Evolutionary conservation across 192 early-diverging fungal genomes (phyloP), one percentile per base, ranked within the genome.

Genomic region (Backusella parvicylindrica): DNA sequence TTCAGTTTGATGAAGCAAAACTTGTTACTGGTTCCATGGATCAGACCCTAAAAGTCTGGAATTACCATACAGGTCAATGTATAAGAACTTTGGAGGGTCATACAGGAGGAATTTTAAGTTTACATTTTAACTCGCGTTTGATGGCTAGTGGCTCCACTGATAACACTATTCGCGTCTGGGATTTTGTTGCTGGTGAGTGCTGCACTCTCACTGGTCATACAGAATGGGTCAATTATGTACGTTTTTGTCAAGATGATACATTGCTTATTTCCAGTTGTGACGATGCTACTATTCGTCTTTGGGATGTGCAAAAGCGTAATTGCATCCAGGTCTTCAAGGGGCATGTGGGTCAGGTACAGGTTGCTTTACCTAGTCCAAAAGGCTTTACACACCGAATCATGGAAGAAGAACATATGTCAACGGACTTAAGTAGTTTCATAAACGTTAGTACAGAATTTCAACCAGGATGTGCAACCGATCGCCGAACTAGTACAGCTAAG

Each of bases 1-100:
- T 98, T 3, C 95, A 99, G 71, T 96, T 98, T 80, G 98, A 99
- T 81, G 93, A 98, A 35, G 88, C 86, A 70, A 97, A 96, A 86
- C 87, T 99, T 53, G 89, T 99, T 21, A 93, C 95, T 16, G 95
- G 95, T 36, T 97, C 97, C 6, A 91, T 97, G 84, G 98, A 99
- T 75, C 83, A 90, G 8, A 97, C 97, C 0, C 85, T 99, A 11
- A 88, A 91, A 70, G 95, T 99, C 49, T 99, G 98, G 98, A 92
- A 93, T 76, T 92, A 93, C 79, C 91, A 93, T 60, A 92, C 92
- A 0, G 95, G 96, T 41, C 88, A 94, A 41, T 97, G 94, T 75
- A 91, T 97, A 68, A 91, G 93, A 31, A 92, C 91, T 0, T 75
- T 99, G 56, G 85, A 88, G 72, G 92, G 92, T 21, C 92, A 95